Evolutionary conservation across 768 basidiomycete genomes (phyloP).

Genomic region (Tubosaeta sp.): DNA sequence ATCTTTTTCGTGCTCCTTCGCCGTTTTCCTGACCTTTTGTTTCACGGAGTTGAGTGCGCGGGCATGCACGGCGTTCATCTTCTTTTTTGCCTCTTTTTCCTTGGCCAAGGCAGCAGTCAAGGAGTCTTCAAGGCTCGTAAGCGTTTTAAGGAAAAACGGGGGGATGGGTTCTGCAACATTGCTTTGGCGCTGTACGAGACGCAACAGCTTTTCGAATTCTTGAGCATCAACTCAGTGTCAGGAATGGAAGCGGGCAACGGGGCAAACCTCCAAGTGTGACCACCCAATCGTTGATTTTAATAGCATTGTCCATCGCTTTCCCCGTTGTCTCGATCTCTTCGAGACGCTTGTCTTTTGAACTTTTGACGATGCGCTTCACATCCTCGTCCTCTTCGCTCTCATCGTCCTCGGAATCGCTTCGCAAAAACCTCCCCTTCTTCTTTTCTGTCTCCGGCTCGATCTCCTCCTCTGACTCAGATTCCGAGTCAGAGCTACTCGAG

Average conservation of each 20-base stretch:
- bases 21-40: slow-evolving; percentile 90
- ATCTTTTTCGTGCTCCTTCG: slow-evolving; percentile 84
- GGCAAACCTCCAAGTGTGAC: slow-evolving; percentile 78
- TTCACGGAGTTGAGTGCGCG: slow-evolving; percentile 97
- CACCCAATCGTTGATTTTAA: slow-evolving; percentile 97
- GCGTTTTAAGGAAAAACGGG: slow-evolving; percentile 76
- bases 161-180: slow-evolving; percentile 85
- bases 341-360: slow-evolving; percentile 86
- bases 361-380: slow-evolving; percentile 64
- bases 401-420: slow-evolving; percentile 44
- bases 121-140: slow-evolving; percentile 70
- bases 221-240: slow-evolving; percentile 10
- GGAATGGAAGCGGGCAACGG: neutral
- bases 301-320: slow-evolving; percentile 88
- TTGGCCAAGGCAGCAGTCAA: slow-evolving; percentile 70
- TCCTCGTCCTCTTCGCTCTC: slow-evolving; percentile 69
- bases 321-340: slow-evolving; percentile 94
- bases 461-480: slow-evolving; percentile 51
- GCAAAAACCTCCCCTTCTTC: slow-evolving; percentile 40
- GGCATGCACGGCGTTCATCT: slow-evolving; percentile 92
- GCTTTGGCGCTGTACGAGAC: slow-evolving; percentile 84
- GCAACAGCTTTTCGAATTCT: slow-evolving; percentile 96
- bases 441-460: slow-evolving; percentile 44
- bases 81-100: slow-evolving; percentile 91
- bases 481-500: slow-evolving; percentile 47